Evolutionary conservation across 208 protist species (phyloP), one percentile per base, ranked within the genome.

Genomic region (Wallacemonas collosoma): DNA sequence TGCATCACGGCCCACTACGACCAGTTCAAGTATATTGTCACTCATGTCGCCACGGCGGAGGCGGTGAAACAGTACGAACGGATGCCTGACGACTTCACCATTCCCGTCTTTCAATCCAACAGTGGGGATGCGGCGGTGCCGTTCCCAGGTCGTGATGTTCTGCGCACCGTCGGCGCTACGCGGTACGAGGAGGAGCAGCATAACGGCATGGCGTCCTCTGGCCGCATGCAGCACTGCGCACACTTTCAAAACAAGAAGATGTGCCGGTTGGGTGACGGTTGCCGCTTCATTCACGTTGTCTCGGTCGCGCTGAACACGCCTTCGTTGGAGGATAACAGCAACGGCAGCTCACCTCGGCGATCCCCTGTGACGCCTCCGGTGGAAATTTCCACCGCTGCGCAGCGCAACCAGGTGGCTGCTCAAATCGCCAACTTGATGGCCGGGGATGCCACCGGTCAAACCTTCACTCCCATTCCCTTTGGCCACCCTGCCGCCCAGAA

Each of bases 221-320:
- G 86, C 48, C 92, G 88, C 71, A 92, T 94, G 86, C 89, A 94
- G 73, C 89, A 94, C 74, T 94, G 89, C 61, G 86, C 87, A 5
- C 89, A 94, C 77, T 94, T 94, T 69, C 82, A 86, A 26, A 86
- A 79, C 11, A 92, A 94, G 75, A 78, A 83, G 73, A 60, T 95
- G 63, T 95, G 89, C 76, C 89, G 89, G 70, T 77, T 90, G 72
- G 89, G 89, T 39, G 81, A 85, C 57, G 82, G 82, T 66, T 95
- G 89, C 73, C 80, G 81, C 69, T 95, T 95, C 56, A 66, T 95
- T 17, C 89, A 95, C 79, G 83, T 95, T 51, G 77, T 95, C 9
- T 76, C 81, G 1, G 75, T 85, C 36, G 80, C 81, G 2, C 54
- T 81, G 15, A 73, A 67, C 12, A 83, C 71, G 48, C 73, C 74